These are phyloP conservation scores for Solanum verrucosum DNA, from an alignment of 257 asterid species.

Conservation along the genomic window DNA sequence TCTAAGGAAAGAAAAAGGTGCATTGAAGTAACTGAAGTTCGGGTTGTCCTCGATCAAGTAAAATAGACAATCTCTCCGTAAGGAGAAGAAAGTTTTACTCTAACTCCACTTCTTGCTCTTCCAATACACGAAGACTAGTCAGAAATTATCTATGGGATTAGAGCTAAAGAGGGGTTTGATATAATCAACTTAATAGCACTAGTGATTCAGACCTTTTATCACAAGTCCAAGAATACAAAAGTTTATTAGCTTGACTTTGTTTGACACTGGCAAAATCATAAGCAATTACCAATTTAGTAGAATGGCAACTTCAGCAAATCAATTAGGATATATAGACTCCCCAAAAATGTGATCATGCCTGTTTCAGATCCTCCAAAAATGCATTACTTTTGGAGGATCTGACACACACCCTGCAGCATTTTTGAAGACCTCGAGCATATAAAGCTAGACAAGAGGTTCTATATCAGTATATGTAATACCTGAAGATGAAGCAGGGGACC, in stretches of 20 bases:
- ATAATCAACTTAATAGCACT: background rate
- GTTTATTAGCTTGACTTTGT: background rate
- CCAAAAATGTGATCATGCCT: background rate
- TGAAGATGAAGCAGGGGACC: conserved; percentile 15
- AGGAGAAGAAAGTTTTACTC: background rate
- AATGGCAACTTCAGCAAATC: background rate
- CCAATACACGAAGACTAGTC: background rate
- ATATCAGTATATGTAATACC: conserved; percentile 24
- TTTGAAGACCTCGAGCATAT: background rate
- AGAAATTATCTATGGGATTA: background rate
- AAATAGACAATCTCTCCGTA: background rate
- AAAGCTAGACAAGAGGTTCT: background rate
- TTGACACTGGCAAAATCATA: background rate
- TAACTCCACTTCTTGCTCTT: background rate
- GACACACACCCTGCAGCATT: background rate
- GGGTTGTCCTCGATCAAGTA: background rate
- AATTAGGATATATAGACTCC: background rate
- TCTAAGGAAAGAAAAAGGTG: background rate
- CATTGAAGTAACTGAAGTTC: background rate
- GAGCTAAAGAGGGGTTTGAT: background rate
- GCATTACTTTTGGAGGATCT: background rate
- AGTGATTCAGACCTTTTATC: background rate
- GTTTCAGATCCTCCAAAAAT: background rate
- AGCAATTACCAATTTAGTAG: background rate
- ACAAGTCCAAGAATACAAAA: background rate